Conservation (phyloP, 1,284 basidiomycete genomes). For the Ceratobasidium sp. region DNA sequence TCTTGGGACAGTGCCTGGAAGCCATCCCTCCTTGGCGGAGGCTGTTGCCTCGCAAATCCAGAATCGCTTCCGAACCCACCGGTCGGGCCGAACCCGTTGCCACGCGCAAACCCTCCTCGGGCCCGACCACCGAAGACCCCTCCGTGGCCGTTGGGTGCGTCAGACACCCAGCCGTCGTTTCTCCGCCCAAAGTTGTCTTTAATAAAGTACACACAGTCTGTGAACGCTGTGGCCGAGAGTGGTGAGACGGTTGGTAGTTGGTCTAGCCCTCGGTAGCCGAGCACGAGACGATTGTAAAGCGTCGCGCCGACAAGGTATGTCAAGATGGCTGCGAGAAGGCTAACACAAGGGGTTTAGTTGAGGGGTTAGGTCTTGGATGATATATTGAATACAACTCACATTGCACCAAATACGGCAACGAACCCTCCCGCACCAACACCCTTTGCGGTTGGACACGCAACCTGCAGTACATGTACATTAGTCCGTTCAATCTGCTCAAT, state of each 20-base stretch:
- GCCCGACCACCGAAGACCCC: not conserved
- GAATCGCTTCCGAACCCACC: constrained; percentile 29
- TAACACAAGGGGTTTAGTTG: constrained; percentile 53
- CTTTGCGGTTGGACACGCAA: constrained; percentile 73
- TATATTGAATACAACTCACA: constrained; percentile 59
- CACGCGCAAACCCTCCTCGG: constrained; percentile 24
- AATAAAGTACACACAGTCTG: constrained; percentile 34
- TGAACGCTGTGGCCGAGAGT: constrained; percentile 34
- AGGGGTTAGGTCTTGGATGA: not conserved
- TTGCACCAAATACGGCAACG: constrained; percentile 65
- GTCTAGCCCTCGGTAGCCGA: constrained; percentile 70
- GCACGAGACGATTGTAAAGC: constrained; percentile 76
- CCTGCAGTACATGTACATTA: constrained; percentile 57
- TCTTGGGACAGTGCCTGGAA: constrained; percentile 28
- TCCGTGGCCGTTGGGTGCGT: not conserved
- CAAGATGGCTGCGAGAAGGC: constrained; percentile 66
- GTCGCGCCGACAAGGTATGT: constrained; percentile 71
- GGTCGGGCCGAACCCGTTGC: constrained; percentile 32
- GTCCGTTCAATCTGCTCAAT: constrained; percentile 40
- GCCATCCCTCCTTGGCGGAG: constrained; percentile 37
- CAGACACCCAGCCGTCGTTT: constrained; percentile 29
- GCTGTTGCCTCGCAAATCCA: constrained; percentile 19
- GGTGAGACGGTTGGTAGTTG: constrained; percentile 66
- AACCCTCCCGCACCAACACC: constrained; percentile 64
- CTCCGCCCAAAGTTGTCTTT: constrained; percentile 40